Percentiles rank a stretch among this genome's conserved stretches.
These are phyloP conservation scores for Plasmodium vivax DNA, from an alignment of 169 alveolate genomes.

Conservation along the genomic window DNA sequence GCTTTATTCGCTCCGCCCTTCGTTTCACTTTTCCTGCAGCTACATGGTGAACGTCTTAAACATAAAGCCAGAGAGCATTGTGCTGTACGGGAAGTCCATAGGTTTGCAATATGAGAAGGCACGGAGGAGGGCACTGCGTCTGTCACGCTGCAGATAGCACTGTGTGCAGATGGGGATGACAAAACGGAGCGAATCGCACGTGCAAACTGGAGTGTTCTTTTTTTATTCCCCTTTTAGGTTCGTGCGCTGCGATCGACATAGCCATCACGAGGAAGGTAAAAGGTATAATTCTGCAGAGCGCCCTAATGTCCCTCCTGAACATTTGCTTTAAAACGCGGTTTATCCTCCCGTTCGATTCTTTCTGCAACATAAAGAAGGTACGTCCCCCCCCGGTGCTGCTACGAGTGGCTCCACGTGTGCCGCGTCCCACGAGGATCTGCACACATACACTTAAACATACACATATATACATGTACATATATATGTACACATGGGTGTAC, in stretches of 20 bases:
- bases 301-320: constrained; percentile 61
- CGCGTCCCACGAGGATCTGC: background rate
- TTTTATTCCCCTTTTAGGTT: constrained; percentile 30
- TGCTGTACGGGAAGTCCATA: constrained; percentile 70
- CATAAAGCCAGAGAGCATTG: constrained; percentile 47
- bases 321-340: constrained; percentile 71
- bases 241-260: constrained; percentile 72
- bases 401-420: background rate
- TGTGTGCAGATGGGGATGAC: background rate
- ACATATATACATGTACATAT: background rate
- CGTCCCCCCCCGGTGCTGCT: background rate
- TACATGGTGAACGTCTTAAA: constrained; percentile 58
- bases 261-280: constrained; percentile 51
- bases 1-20: background rate
- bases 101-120: constrained; percentile 21
- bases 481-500: background rate
- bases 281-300: constrained; percentile 69
- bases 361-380: constrained; percentile 67
- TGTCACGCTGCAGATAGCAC: background rate
- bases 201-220: constrained; percentile 1
- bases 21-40: constrained; percentile 13
- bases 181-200: constrained; percentile 4
- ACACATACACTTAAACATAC: background rate
- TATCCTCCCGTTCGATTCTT: constrained; percentile 65
- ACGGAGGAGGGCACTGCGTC: background rate